Evolutionary conservation across 2,329 filamentous ascomycete genomes (phyloP).

Genomic region (Laburnicola sp.): DNA sequence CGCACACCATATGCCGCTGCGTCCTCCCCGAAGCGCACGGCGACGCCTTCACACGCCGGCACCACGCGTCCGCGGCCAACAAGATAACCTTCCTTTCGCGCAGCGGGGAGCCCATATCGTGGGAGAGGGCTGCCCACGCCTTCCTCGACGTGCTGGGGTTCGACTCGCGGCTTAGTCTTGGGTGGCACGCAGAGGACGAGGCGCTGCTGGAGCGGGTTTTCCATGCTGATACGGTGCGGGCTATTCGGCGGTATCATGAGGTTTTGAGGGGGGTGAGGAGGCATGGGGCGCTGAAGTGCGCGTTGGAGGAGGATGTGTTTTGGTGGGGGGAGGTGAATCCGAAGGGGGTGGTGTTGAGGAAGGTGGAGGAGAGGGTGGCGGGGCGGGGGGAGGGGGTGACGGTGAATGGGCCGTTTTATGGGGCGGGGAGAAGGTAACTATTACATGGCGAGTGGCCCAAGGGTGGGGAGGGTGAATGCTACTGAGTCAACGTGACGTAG

Average conservation of each 20-base stretch:
- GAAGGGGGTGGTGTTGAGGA: background rate
- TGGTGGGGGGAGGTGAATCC: slow-evolving; percentile 2
- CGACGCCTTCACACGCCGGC: slow-evolving; percentile 7
- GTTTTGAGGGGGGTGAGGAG: background rate
- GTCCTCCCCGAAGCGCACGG: background rate
- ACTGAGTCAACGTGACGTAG: background rate
- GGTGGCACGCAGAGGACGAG: slow-evolving; percentile 6
- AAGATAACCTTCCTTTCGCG: background rate
- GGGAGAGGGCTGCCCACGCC: slow-evolving; percentile 1
- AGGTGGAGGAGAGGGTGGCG: background rate
- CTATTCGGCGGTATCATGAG: background rate
- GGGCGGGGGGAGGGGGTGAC: background rate
- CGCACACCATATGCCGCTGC: slow-evolving; percentile 7
- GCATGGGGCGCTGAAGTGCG: background rate
- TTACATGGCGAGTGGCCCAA: background rate
- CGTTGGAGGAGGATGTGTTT: slow-evolving; percentile 5
- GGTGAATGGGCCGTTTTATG: slow-evolving; percentile 3
- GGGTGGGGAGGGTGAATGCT: background rate
- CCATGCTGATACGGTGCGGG: slow-evolving; percentile 1
- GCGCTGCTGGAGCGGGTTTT: background rate
- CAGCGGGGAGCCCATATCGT: background rate
- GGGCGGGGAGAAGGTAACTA: background rate
- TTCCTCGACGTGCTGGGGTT: slow-evolving; percentile 1
- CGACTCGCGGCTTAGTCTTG: background rate
- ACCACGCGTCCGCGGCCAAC: slow-evolving; percentile 1